Evolutionary conservation across 176 grass and related monocot genomes (phyloP), one percentile per base, ranked within the genome.

Genomic region (Oryza glaberrima): DNA sequence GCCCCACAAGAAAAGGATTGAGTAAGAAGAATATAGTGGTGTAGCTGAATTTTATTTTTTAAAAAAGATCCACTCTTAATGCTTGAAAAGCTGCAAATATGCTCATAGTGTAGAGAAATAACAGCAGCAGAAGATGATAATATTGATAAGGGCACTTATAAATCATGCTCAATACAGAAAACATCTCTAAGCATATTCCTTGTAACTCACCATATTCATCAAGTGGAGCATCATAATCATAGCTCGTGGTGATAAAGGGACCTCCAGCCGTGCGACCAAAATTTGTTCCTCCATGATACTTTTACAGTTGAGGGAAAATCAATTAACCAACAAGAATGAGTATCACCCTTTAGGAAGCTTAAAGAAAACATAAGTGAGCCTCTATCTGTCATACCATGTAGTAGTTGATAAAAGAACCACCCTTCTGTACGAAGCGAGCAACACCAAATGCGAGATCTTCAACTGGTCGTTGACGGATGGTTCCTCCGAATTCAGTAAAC

Each of bases 231-330:
- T 99, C 97, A 84, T 99, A 99, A 81, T 99, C 97, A 70, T 99
- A 99, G 86, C 97, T 99, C 11, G 97, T 99, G 73, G 97, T 99
- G 58, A 99, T 94, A 52, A 99, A 99, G n/a, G 97, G 97, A 65
- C 97, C 97, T 58, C 97, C 97, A 80, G 97, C 94, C 20, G 94
- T 99, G 63, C 97, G 93, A 16, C 90, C 97, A 70, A 99, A 99
- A 82, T 99, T 99, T 70, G 97, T 99, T 92, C 97, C 97, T n/a
- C 97, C 97, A 20, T 99, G 97, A 82, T 99, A 99, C 97, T 99
- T 99, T 75, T 49, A 58, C 20, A 20, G 78, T 86, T 16, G 46
- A 84, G 16, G 20, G 73, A 86, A 82, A 82, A 82, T 0, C 1
- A 86, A 65, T 41, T 83, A 78, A 82, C 5, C 16, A 73, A 9